Percentiles rank a stretch among this genome's conserved stretches.
phyloP scores from a whole-genome alignment of 441 rosid species.

The Adansonia rubrostipa region DNA sequence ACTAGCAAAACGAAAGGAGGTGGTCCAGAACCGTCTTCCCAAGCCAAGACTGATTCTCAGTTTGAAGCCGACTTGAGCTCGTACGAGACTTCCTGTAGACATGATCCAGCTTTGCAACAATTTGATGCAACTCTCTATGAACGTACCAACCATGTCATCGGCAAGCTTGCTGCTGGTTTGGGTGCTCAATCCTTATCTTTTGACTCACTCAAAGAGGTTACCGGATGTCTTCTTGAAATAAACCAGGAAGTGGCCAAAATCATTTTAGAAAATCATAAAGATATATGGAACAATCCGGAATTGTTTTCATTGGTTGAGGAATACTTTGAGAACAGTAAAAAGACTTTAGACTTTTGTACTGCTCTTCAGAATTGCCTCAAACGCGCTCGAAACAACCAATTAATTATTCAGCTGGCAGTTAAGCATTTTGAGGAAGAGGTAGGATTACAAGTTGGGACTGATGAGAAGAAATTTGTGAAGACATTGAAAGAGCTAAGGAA shows the following conservation, averaged over 20 bases:
- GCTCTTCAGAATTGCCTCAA: slow-evolving; percentile 59
- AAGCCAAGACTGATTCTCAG: slow-evolving; percentile 38
- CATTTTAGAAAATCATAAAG: slow-evolving; percentile 56
- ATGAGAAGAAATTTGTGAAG: slow-evolving; percentile 49
- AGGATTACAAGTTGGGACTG: slow-evolving; percentile 31
- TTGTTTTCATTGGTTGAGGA: slow-evolving; percentile 59
- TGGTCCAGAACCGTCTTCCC: slow-evolving; percentile 33
- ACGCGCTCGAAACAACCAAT: slow-evolving; percentile 56
- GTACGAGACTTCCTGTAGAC: slow-evolving; percentile 58
- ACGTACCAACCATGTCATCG: slow-evolving; percentile 52
- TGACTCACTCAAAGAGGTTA: slow-evolving; percentile 65
- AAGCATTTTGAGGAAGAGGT: slow-evolving; percentile 54
- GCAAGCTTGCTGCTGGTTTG: slow-evolving; percentile 49
- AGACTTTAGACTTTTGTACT: slow-evolving; percentile 64
- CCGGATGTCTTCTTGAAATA: slow-evolving; percentile 58
- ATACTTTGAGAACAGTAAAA: slow-evolving; percentile 57
- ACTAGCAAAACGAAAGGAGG: slow-evolving; percentile 30
- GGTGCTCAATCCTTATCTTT: slow-evolving; percentile 58
- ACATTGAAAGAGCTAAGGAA: slow-evolving; percentile 59
- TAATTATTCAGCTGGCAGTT: slow-evolving; percentile 58
- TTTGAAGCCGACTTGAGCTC: slow-evolving; percentile 53
- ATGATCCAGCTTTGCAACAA: slow-evolving; percentile 55
- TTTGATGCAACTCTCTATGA: slow-evolving; percentile 56
- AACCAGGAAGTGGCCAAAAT: slow-evolving; percentile 62
- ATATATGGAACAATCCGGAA: slow-evolving; percentile 61